These are phyloP conservation scores for Pyrrhoderma lamaoense DNA, from an alignment of 1,284 basidiomycete species.

Conservation along the genomic window DNA sequence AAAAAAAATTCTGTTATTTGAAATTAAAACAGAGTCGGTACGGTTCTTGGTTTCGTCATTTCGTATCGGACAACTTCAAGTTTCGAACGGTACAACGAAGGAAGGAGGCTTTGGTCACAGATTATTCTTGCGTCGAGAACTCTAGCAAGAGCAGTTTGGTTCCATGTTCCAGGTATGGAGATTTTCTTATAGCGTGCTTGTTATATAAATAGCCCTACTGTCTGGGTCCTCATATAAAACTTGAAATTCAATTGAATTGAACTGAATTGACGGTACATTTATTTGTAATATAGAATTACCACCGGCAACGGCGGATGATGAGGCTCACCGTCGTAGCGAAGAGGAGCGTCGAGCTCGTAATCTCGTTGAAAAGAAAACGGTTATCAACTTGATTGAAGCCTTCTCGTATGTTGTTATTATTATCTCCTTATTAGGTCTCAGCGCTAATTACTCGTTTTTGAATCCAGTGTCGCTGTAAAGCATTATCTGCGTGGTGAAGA, in stretches of 20 bases:
- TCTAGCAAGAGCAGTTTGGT: slow-evolving; percentile 53
- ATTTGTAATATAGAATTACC: slow-evolving; percentile 12
- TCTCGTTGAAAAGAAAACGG: slow-evolving; percentile 61
- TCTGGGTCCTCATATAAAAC: neutral
- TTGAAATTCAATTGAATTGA: neutral
- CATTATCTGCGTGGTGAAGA: slow-evolving; percentile 58
- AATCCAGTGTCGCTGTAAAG: slow-evolving; percentile 36
- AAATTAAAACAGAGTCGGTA: slow-evolving; percentile 35
- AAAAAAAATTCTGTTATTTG: too few relatives aligned
- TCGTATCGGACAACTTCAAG: slow-evolving; percentile 68
- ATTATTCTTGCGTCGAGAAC: slow-evolving; percentile 54
- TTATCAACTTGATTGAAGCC: slow-evolving; percentile 50
- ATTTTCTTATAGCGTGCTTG: neutral
- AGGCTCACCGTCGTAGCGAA: slow-evolving; percentile 25
- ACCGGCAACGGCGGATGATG: slow-evolving; percentile 24
- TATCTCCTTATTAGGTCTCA: neutral
- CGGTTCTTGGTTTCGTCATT: slow-evolving; percentile 59
- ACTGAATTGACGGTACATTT: neutral
- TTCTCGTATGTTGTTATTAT: slow-evolving; percentile 30
- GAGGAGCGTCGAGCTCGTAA: slow-evolving; percentile 41
- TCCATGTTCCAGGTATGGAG: slow-evolving; percentile 48
- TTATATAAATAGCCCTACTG: slow-evolving; percentile 4
- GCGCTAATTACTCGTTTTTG: neutral
- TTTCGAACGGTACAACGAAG: slow-evolving; percentile 71
- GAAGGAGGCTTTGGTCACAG: slow-evolving; percentile 60